Evolutionary conservation across 768 basidiomycete species (phyloP).

Genomic region (Antrodiella citrinella): DNA sequence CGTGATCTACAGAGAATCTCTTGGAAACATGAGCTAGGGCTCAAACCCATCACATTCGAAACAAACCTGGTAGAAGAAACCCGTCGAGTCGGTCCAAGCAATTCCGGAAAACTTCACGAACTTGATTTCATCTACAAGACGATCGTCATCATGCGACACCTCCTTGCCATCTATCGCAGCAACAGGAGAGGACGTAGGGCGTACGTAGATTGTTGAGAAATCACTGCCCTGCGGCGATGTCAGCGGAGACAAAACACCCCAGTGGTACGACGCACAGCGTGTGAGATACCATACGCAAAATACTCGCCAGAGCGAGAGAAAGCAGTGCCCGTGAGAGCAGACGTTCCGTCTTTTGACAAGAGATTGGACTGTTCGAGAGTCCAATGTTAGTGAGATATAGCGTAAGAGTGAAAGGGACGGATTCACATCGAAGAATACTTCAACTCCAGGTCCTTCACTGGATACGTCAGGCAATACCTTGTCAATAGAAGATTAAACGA

Average conservation of each 20-base stretch:
- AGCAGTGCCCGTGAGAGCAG: slow-evolving; percentile 46
- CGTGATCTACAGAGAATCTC: slow-evolving; percentile 48
- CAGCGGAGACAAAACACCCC: neutral
- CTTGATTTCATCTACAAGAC: slow-evolving; percentile 58
- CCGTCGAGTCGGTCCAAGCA: slow-evolving; percentile 72
- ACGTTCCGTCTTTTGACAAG: slow-evolving; percentile 65
- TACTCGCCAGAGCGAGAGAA: slow-evolving; percentile 63
- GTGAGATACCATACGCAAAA: slow-evolving; percentile 70
- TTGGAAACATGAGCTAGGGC: slow-evolving; percentile 17
- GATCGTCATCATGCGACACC: slow-evolving; percentile 37
- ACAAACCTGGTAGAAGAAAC: slow-evolving; percentile 74
- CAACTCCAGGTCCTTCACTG: slow-evolving; percentile 38
- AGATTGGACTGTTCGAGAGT: slow-evolving; percentile 51
- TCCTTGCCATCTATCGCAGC: slow-evolving; percentile 26
- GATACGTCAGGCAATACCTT: slow-evolving; percentile 46
- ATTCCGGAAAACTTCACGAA: slow-evolving; percentile 73
- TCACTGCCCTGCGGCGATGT: slow-evolving; percentile 53
- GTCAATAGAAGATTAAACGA: slow-evolving; percentile 53
- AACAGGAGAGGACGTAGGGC: slow-evolving; percentile 54
- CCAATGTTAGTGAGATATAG: too few species aligned
- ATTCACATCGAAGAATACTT: slow-evolving; percentile 74
- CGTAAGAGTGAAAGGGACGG: too few species aligned
- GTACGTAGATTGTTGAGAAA: slow-evolving; percentile 60
- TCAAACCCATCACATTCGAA: too few species aligned
- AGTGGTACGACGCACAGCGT: slow-evolving; percentile 41